Evolutionary conservation across 352 stramenopile genomes (phyloP), one percentile per base, ranked within the genome.

Genomic region (Phytophthora idaei): DNA sequence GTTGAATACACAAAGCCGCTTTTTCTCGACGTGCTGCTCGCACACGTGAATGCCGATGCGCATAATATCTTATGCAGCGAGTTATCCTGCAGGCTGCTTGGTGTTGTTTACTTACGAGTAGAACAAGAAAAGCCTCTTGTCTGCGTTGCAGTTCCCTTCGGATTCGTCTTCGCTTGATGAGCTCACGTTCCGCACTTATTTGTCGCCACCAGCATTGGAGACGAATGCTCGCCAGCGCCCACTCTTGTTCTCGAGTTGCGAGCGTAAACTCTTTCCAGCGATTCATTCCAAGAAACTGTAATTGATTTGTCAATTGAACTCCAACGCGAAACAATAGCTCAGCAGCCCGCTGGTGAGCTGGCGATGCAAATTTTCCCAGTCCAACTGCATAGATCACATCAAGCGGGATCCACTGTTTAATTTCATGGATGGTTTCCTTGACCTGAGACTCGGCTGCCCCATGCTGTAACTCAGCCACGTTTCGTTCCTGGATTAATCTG

Each of bases 151-250:
- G n/a, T 36, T 92, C 74, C 0, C 39, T 36, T 17, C 68, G 69
- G 5, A 90, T 54, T 21, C 59, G 58, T 53, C 67, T 64, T 1
- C 74, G 74, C 21, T 44, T 57, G 3, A 45, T 15, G 7, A 81
- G 48, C 36, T 80, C 71, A 34, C 57, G 48, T 1, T 64, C 34
- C 0, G 84, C 80, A 9, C 65, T 46, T 2, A 83, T n/a, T 37
- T 83, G 72, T 2, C 84, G 72, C 80, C 84, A 90, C 81, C 80
- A 89, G 49, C 81, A 92, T 61, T 92, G 84, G 2, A 83, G 47
- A 3, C 61, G 44, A 12, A 79, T 39, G 1, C 62, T 60, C 8
- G 57, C 56, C 4, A n/a, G 11, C 2, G 49, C 17, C 31, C 54
- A 48, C 29, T 76, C 70, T 4, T 57, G 60, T 31, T 75, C 27